phyloP scores from a whole-genome alignment of 1,284 basidiomycete genomes.

The Pascua sp. region DNA sequence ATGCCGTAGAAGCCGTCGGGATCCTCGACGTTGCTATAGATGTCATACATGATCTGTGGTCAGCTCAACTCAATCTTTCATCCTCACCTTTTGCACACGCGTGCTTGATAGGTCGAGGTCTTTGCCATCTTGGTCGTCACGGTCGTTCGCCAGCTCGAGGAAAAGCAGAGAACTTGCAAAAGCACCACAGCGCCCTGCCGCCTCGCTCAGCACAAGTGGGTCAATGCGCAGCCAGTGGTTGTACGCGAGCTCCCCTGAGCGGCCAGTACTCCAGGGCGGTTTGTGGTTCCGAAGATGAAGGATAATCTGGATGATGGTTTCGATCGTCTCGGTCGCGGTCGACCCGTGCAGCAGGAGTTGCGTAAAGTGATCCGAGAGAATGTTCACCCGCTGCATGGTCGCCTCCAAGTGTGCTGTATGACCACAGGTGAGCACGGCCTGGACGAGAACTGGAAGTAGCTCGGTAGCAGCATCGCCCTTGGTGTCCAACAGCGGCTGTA shows the following conservation, averaged over 20 bases:
- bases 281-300: slow-evolving; percentile 72
- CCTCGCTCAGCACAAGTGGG: slow-evolving; percentile 65
- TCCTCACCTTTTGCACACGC: slow-evolving; percentile 34
- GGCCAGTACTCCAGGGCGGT: slow-evolving; percentile 40
- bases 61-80: slow-evolving; percentile 3
- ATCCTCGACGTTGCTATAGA: slow-evolving; percentile 92
- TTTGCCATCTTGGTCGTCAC: slow-evolving; percentile 19
- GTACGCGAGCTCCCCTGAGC: slow-evolving; percentile 59
- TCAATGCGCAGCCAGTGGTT: slow-evolving; percentile 84
- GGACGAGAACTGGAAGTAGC: slow-evolving; percentile 68
- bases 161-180: slow-evolving; percentile 88
- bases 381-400: neutral
- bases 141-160: slow-evolving; percentile 71
- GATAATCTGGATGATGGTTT: slow-evolving; percentile 69
- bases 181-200: slow-evolving; percentile 71
- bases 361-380: slow-evolving; percentile 65
- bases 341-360: slow-evolving; percentile 30
- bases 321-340: slow-evolving; percentile 22
- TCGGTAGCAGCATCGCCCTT: slow-evolving; percentile 62
- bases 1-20: slow-evolving; percentile 98
- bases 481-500: slow-evolving; percentile 59
- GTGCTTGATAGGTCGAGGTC: slow-evolving; percentile 16
- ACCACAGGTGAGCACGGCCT: slow-evolving; percentile 58
- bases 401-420: slow-evolving; percentile 6
- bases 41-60: slow-evolving; percentile 69